Conservation (phyloP, 352 stramenopile species). For the Globisporangium alternatum region DNA sequence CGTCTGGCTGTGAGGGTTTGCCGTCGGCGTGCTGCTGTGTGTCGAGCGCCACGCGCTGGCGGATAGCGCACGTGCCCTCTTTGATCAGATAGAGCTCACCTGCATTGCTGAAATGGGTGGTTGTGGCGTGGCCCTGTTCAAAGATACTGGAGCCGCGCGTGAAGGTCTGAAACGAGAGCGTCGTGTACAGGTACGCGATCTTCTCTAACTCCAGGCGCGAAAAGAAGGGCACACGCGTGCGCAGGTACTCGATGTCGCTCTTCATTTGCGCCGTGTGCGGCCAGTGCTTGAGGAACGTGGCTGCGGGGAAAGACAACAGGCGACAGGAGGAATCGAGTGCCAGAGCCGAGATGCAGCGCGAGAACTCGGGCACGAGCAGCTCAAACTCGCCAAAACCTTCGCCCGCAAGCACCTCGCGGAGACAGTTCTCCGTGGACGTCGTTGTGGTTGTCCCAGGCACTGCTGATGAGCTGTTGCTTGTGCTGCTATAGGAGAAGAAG, state of each 20-base stretch:
- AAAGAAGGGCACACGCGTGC: slow-evolving; percentile 38
- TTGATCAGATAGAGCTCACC: slow-evolving; percentile 47
- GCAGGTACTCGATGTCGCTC: slow-evolving; percentile 49
- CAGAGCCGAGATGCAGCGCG: slow-evolving; percentile 33
- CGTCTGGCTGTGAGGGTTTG: background rate
- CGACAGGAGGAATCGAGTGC: slow-evolving; percentile 46
- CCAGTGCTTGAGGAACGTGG: slow-evolving; percentile 50
- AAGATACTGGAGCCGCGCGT: slow-evolving; percentile 49
- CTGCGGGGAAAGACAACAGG: slow-evolving; percentile 47
- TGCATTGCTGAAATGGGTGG: background rate
- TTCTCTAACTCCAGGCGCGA: slow-evolving; percentile 45
- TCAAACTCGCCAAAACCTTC: slow-evolving; percentile 68
- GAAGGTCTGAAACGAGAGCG: slow-evolving; percentile 41
- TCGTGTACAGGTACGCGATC: slow-evolving; percentile 56
- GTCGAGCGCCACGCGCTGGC: slow-evolving; percentile 22
- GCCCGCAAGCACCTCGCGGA: slow-evolving; percentile 37
- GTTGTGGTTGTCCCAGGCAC: background rate
- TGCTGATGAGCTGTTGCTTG: background rate
- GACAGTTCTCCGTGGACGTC: slow-evolving; percentile 18
- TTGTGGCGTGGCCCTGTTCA: slow-evolving; percentile 7
- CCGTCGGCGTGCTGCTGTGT: background rate
- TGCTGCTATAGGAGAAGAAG: slow-evolving; percentile 4
- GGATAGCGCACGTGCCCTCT: slow-evolving; percentile 49
- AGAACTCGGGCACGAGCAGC: slow-evolving; percentile 41
- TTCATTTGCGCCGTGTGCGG: slow-evolving; percentile 27